Conservation (phyloP, 2,329 filamentous ascomycete species). For the Nemania abortiva region DNA sequence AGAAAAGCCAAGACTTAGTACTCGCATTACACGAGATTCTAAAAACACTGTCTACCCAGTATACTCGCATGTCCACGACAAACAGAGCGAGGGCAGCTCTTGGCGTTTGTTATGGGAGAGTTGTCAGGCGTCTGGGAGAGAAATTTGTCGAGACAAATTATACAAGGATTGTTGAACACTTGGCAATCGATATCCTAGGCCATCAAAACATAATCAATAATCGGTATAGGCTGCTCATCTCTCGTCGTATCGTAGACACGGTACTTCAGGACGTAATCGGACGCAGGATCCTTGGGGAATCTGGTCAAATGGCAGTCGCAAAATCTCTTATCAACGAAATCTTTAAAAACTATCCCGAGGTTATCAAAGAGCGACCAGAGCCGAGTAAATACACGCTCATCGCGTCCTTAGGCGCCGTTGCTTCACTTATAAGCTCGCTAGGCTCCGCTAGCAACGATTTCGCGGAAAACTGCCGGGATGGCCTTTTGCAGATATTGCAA, state of each 20-base stretch:
- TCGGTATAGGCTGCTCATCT: conserved; percentile 86
- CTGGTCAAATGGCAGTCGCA: conserved; percentile 85
- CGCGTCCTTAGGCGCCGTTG: conserved; percentile 80
- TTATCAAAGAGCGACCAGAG: conserved; percentile 86
- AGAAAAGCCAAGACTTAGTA: conserved; percentile 75
- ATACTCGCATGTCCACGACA: conserved; percentile 80
- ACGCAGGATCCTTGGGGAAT: conserved; percentile 85
- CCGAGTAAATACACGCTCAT: conserved; percentile 89
- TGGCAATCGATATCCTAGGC: conserved; percentile 84
- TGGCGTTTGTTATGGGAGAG: conserved; percentile 85
- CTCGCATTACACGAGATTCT: conserved; percentile 84
- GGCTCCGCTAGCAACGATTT: conserved; percentile 85
- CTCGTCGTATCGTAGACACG: conserved; percentile 84
- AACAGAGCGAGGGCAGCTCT: conserved; percentile 86
- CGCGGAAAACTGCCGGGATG: conserved; percentile 86
- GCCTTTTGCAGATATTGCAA: conserved; percentile 87
- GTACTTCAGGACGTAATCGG: conserved; percentile 88
- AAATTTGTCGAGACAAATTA: conserved; percentile 87
- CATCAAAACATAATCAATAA: conserved; percentile 82
- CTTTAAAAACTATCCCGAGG: conserved; percentile 94
- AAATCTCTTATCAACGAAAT: conserved; percentile 86
- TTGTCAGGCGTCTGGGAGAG: conserved; percentile 83
- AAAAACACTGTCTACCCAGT: conserved; percentile 82
- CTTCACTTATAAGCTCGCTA: conserved; percentile 81
- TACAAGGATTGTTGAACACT: conserved; percentile 80